Conservation (phyloP, 805 yeast genomes). For the Hanseniaspora osmophila region DNA sequence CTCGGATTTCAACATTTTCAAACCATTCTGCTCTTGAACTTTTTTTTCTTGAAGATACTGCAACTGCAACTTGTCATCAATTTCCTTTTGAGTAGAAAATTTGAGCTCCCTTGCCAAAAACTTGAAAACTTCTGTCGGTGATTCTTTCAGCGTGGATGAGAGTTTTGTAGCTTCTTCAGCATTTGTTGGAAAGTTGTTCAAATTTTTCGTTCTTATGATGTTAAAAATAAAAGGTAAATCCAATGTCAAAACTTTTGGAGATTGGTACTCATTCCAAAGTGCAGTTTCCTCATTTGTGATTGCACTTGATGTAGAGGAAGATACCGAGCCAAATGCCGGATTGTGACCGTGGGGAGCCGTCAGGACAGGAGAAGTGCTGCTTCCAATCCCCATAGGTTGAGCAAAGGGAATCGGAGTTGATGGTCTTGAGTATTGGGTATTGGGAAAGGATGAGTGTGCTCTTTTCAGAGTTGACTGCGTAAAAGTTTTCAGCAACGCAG, state of each 20-base stretch:
- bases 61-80: constrained; percentile 9
- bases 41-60: background rate
- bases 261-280: background rate
- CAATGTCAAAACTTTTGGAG: constrained; percentile 17
- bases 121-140: constrained; percentile 21
- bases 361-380: background rate
- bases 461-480: too few species aligned
- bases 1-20: constrained; percentile 5
- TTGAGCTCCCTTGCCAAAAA: constrained; percentile 21
- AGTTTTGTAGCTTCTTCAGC: constrained; percentile 3
- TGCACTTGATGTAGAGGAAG: background rate
- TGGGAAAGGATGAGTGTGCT: too few species aligned
- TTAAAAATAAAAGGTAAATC: constrained; percentile 20
- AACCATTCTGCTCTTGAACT: background rate
- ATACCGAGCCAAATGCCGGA: background rate
- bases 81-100: constrained; percentile 12
- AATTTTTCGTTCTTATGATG: constrained; percentile 11
- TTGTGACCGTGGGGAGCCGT: background rate
- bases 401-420: too few species aligned
- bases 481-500: too few species aligned
- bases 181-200: constrained; percentile 1
- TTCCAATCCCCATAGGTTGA: too few species aligned
- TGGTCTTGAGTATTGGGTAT: too few species aligned
- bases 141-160: constrained; percentile 12
- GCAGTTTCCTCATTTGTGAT: background rate